These are phyloP conservation scores for Rhodotorula graminis DNA, from an alignment of 768 basidiomycete genomes.

Conservation along the genomic window DNA sequence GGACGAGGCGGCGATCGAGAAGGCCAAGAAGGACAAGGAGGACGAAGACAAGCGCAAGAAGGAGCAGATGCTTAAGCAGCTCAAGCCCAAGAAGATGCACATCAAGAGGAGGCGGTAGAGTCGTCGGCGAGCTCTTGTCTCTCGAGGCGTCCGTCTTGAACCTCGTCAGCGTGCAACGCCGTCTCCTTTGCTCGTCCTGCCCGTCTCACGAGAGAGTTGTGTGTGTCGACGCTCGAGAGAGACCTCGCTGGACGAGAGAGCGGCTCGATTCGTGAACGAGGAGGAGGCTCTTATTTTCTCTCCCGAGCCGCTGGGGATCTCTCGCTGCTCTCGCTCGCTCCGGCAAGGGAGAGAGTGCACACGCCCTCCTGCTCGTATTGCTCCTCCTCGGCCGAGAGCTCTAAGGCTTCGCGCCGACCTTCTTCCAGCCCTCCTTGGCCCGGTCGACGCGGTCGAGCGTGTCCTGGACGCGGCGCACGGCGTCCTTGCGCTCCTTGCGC, in stretches of 20 bases:
- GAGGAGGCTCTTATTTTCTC: no score
- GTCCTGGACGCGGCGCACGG: constrained; percentile 77
- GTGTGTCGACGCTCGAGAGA: no score
- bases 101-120: not conserved
- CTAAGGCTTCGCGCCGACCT: not conserved
- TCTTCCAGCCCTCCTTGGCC: constrained; percentile 54
- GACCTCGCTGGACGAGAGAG: no score
- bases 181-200: not conserved
- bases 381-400: not conserved
- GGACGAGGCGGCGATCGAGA: constrained; percentile 1
- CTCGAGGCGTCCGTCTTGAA: not conserved
- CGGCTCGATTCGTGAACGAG: no score
- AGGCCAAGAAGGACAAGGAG: constrained; percentile 16
- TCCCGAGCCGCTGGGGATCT: no score
- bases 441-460: constrained; percentile 74
- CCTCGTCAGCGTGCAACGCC: not conserved
- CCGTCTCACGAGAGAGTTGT: no score
- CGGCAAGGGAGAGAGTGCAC: no score
- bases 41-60: constrained; percentile 15
- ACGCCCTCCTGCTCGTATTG: no score
- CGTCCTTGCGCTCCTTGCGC: constrained; percentile 72
- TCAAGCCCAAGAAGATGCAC: constrained; percentile 31
- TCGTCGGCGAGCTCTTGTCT: no score
- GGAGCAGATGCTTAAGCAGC: constrained; percentile 15
- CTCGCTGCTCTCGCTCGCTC: no score